Conservation (phyloP, 805 yeast species). For the Candida hungchunana region DNA sequence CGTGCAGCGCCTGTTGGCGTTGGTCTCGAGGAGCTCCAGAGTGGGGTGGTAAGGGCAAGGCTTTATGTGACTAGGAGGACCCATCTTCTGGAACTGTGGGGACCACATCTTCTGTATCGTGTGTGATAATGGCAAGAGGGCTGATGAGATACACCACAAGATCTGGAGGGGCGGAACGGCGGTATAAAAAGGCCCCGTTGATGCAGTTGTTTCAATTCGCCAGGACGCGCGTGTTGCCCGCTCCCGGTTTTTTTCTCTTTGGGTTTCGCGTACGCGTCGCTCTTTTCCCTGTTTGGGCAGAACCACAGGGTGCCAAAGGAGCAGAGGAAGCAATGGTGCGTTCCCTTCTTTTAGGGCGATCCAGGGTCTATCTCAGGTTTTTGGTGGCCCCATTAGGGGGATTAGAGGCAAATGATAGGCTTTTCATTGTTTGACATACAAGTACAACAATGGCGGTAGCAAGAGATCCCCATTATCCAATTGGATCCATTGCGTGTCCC, state of each 20-base stretch:
- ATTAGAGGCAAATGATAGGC: no score
- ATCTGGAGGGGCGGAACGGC: background rate
- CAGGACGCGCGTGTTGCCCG: constrained; percentile 5
- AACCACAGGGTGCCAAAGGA: no score
- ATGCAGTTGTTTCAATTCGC: constrained; percentile 2
- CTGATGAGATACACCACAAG: background rate
- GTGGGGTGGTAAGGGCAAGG: constrained; percentile 30
- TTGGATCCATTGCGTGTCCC: no score
- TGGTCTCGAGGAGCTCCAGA: constrained; percentile 42
- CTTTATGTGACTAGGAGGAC: constrained; percentile 29
- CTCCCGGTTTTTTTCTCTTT: background rate
- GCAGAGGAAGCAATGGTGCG: no score
- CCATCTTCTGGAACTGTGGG: constrained; percentile 20
- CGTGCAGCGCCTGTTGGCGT: constrained; percentile 36
- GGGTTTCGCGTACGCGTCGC: constrained; percentile 4
- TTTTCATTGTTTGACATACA: no score
- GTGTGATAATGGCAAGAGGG: no score
- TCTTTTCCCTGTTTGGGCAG: constrained; percentile 3
- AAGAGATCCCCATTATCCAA: no score
- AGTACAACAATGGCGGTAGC: no score
- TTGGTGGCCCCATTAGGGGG: no score
- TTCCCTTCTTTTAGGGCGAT: no score
- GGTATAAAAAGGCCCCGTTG: background rate
- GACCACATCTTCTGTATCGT: constrained; percentile 19
- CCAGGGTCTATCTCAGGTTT: no score